Evolutionary conservation across 805 yeast species (phyloP).

Genomic region (Zygotorulaspora chibaensis): DNA sequence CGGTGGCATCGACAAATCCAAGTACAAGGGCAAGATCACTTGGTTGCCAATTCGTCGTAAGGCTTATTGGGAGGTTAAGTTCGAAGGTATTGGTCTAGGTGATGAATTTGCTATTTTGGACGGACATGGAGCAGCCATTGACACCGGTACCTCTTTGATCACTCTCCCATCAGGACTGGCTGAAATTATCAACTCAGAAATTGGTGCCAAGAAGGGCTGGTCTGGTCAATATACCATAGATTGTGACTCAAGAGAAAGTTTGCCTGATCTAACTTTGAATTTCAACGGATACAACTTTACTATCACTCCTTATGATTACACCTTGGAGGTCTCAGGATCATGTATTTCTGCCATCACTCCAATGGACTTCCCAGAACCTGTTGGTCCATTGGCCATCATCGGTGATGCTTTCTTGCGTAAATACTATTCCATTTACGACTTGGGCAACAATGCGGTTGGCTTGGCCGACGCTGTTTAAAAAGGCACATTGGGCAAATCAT

Average conservation of each 20-base stretch:
- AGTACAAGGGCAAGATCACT: constrained; percentile 77
- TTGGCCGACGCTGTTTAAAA: constrained; percentile 68
- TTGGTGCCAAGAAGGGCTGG: constrained; percentile 97
- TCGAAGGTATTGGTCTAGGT: constrained; percentile 88
- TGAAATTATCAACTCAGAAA: constrained; percentile 89
- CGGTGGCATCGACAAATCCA: constrained; percentile 84
- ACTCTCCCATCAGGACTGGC: constrained; percentile 94
- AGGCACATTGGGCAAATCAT: not conserved
- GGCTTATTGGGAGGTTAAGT: constrained; percentile 98
- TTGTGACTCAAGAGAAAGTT: constrained; percentile 73
- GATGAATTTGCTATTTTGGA: constrained; percentile 82
- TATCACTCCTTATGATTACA: constrained; percentile 84
- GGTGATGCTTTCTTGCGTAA: constrained; percentile 97
- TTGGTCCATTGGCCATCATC: constrained; percentile 92
- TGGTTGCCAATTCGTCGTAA: constrained; percentile 98
- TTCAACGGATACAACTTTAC: constrained; percentile 90
- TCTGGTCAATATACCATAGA: constrained; percentile 94
- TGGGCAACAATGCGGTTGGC: constrained; percentile 89
- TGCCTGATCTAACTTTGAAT: constrained; percentile 90
- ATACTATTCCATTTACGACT: constrained; percentile 90
- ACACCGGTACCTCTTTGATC: constrained; percentile 96
- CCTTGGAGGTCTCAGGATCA: constrained; percentile 88
- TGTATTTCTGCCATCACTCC: constrained; percentile 97
- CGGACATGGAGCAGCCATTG: constrained; percentile 93
- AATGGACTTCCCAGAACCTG: constrained; percentile 95